phyloP scores from a whole-genome alignment of 1,139 yeast species.

The Sugiyamaella paludigena region DNA sequence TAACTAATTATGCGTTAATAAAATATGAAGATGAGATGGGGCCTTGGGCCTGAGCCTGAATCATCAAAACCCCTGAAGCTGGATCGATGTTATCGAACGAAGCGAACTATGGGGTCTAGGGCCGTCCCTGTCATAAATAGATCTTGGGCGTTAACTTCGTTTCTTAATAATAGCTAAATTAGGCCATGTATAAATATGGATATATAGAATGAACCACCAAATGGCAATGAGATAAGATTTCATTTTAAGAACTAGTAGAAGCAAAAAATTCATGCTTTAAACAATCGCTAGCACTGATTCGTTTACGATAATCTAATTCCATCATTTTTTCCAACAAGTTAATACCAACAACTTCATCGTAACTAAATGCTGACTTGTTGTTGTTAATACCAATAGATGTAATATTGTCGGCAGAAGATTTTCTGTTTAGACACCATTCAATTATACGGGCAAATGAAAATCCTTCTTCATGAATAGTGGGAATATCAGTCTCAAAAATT shows the following conservation, averaged over 20 bases:
- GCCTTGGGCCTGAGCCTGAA: too few relatives aligned
- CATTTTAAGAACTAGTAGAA: conserved; percentile 15
- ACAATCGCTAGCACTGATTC: conserved; percentile 57
- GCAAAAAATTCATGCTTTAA: conserved; percentile 54
- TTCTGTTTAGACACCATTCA: conserved; percentile 37
- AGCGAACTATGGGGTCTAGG: too few relatives aligned
- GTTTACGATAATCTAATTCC: conserved; percentile 54
- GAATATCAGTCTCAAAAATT: conserved; percentile 68
- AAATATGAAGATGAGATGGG: too few relatives aligned
- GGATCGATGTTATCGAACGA: too few relatives aligned
- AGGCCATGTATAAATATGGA: background rate
- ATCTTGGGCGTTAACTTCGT: too few relatives aligned
- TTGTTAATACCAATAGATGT: conserved; percentile 29
- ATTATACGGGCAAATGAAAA: conserved; percentile 40
- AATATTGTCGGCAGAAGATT: conserved; percentile 1
- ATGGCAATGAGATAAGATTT: too few relatives aligned
- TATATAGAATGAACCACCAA: too few relatives aligned
- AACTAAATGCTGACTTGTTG: conserved; percentile 11
- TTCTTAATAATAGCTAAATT: too few relatives aligned
- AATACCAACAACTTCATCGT: conserved; percentile 43
- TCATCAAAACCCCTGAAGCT: too few relatives aligned
- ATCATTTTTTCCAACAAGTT: conserved; percentile 55
- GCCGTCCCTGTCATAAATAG: too few relatives aligned
- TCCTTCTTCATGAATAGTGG: conserved; percentile 42
- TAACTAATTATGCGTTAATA: too few relatives aligned